Percentiles rank a stretch among this genome's conserved stretches.
phyloP scores from a whole-genome alignment of 2,329 filamentous ascomycete species.

The Fusarium buharicum region DNA sequence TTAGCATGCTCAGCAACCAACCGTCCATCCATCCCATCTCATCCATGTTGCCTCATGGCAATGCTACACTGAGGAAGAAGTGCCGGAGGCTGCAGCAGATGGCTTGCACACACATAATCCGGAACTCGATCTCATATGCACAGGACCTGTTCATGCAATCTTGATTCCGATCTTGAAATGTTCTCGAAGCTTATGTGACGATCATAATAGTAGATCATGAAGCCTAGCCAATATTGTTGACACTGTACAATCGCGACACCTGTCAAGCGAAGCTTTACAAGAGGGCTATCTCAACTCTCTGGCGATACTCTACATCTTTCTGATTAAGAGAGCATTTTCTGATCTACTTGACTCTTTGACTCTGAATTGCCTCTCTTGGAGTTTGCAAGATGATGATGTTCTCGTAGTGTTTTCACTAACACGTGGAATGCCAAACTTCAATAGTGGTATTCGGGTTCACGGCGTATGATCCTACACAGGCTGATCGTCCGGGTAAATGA shows the following conservation, averaged over 20 bases:
- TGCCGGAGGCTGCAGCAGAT: background rate
- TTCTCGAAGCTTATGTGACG: background rate
- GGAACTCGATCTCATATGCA: background rate
- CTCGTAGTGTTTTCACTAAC: background rate
- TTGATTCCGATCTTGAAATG: background rate
- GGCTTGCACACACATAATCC: background rate
- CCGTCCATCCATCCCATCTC: background rate
- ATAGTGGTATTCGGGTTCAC: background rate
- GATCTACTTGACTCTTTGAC: too few species aligned
- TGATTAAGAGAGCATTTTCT: too few species aligned
- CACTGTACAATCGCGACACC: background rate
- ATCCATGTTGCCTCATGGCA: background rate
- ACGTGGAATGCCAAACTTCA: background rate
- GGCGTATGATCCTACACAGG: background rate
- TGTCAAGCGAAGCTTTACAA: too few species aligned
- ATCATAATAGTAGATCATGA: background rate
- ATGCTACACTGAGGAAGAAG: conserved; percentile 2
- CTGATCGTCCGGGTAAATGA: background rate
- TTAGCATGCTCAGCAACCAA: background rate
- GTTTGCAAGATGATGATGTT: too few species aligned
- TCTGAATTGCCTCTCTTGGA: too few species aligned
- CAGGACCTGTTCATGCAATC: background rate
- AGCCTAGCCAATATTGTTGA: background rate
- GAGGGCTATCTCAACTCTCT: too few species aligned
- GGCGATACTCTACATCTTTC: too few species aligned